phyloP scores from a whole-genome alignment of 768 basidiomycete species.

The Kwoniella bestiolae region DNA sequence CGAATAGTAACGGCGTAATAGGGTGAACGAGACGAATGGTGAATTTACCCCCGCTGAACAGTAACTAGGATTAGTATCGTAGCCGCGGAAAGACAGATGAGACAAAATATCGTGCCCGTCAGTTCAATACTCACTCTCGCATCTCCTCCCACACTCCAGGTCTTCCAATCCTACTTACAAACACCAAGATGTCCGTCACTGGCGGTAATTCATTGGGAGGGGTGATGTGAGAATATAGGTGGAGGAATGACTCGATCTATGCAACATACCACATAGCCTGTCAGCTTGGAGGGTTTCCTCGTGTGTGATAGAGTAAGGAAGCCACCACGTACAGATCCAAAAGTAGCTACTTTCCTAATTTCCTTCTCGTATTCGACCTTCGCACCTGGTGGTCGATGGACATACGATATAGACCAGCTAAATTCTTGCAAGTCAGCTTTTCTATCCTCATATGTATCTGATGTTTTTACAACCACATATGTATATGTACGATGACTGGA shows the following conservation, averaged over 20 bases:
- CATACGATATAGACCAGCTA: constrained; percentile 57
- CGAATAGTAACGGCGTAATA: constrained; percentile 45
- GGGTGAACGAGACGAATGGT: constrained; percentile 85
- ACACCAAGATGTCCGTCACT: constrained; percentile 92
- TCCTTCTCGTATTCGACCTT: constrained; percentile 93
- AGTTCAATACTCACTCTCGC: constrained; percentile 64
- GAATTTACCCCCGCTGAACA: constrained; percentile 83
- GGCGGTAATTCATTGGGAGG: constrained; percentile 81
- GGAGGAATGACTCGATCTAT: constrained; percentile 94
- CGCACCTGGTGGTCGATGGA: constrained; percentile 81
- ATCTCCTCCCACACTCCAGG: constrained; percentile 94
- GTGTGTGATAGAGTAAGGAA: too few species aligned
- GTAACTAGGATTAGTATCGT: too few species aligned
- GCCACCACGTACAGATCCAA: constrained; percentile 72
- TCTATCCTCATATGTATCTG: too few species aligned
- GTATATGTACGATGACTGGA: not conserved
- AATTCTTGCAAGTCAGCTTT: not conserved
- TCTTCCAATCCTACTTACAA: constrained; percentile 79
- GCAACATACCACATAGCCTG: too few species aligned
- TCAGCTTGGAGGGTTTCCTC: too few species aligned
- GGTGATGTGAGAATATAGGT: constrained; percentile 86
- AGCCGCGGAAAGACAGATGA: too few species aligned
- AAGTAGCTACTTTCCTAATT: constrained; percentile 87
- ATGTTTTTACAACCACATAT: not conserved
- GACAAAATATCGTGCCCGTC: too few species aligned